Base-by-base conservation (phyloP, 1,139 yeast genomes). In the Pichia sp. region DNA sequence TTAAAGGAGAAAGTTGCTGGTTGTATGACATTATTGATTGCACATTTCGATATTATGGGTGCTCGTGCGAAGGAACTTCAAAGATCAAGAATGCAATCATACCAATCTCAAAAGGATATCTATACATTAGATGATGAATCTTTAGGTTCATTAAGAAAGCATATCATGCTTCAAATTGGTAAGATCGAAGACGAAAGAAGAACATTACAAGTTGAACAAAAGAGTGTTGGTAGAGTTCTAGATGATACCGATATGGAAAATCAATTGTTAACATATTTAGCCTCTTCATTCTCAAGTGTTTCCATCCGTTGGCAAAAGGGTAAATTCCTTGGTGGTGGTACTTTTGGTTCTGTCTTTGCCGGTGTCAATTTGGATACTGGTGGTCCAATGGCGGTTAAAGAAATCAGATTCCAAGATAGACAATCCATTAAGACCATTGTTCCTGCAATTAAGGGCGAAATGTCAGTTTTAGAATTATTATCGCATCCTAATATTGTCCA, bases 261-360 rank as follows among this genome's bases (percentile, higher is more conserved):
- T 59, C 96, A 91, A 63, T 87, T 85, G 60, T 79, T 93, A 34
- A 81, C 95, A 1, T 81, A 89, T 47, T 74, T 94, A 52, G 96
- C 97, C 0, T 87, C 96, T 0, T 86, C 96, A 0, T 85, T 91
- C 58, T 86, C 96, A 1, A 85, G 91, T 61, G 86, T 91, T 28
- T 85, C 97, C 1, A 90, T 93, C 53, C 82, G 96, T 65, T 93
- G 99, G 99, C 97, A 93, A 65, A 95, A 93, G 68, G 96, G 97
- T 42, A 80, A 85, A 50, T 90, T 82, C 59, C 81, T 93, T 59
- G 99, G 99, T 5, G 95, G 96, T 38, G 99, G 99, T 41, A 82
- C 97, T 0, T 94, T 93, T 73, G 99, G 99, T 11, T 83, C 87
- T 50, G 99, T 93, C 3, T 93, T 79, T 65, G 90, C 95, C 0